Evolutionary conservation across 2,329 filamentous ascomycete genomes (phyloP).

Genomic region (Moelleriella libera): DNA sequence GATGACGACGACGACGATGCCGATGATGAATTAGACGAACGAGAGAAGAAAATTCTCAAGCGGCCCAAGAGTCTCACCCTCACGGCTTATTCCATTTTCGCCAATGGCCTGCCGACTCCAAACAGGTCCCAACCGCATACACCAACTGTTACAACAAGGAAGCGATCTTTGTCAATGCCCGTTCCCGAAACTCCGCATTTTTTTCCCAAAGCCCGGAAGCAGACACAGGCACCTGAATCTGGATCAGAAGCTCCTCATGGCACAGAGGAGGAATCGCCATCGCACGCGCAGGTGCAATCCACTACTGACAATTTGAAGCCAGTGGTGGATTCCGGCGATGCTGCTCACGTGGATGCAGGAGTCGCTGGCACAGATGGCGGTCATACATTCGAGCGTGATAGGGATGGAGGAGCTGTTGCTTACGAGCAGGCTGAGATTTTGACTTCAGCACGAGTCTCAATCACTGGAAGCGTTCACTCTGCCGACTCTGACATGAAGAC

Average conservation of each 20-base stretch:
- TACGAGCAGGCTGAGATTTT: constrained; percentile 45
- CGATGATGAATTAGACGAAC: constrained; percentile 24
- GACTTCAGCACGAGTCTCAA: constrained; percentile 41
- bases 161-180: constrained; percentile 36
- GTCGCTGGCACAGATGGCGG: too few relatives aligned
- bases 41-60: constrained; percentile 14
- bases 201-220: background rate
- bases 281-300: background rate
- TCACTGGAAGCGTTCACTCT: constrained; percentile 35
- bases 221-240: background rate
- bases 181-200: constrained; percentile 14
- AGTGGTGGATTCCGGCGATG: background rate
- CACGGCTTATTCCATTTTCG: constrained; percentile 6
- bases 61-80: constrained; percentile 32
- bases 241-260: background rate
- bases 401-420: constrained; percentile 29
- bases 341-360: too few relatives aligned
- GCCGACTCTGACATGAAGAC: constrained; percentile 32
- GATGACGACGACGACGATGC: constrained; percentile 36
- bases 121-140: constrained; percentile 19
- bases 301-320: background rate
- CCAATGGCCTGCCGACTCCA: constrained; percentile 17
- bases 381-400: constrained; percentile 3
- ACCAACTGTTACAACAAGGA: constrained; percentile 20
- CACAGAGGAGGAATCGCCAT: background rate